Base-by-base conservation (phyloP, 768 basidiomycete genomes). In the Naganishia onofrii region DNA sequence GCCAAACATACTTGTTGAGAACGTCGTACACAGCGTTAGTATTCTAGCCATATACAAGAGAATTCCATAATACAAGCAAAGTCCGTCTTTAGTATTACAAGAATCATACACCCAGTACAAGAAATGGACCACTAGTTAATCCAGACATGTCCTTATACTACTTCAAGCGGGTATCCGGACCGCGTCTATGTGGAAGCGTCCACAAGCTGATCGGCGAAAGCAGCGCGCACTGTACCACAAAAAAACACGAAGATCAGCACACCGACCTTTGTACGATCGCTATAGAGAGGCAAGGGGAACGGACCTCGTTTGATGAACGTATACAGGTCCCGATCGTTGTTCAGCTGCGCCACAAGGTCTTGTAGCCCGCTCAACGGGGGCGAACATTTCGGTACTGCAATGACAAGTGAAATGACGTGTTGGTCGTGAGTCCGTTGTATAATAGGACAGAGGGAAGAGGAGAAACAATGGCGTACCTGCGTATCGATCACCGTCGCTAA, bases 381-480 rank as follows among this genome's bases (percentile, higher is more conserved):
- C 9, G 88, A 88, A 7, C 88, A 87, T 28, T 89, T 91, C n/a
- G 90, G 85, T 0, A 93, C 93, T 94, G 74, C 57, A n/a, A 38
- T 38, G 9, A 42, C 42, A 15, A 7, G 13, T 15, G 13, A 42
- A 42, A 42, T 42, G 42, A 17, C 9, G 42, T 17, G 42, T 42
- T 17, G 15, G 42, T 15, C 7, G 42, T 42, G 42, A 17, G 5
- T 42, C 42, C 15, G 32, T 10, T 23, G 4, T 6, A 15, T 2
- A 38, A 34, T 7, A 3, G 7, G 12, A 23, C 23, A 7, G 36
- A 38, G 10, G 53, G 13, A 15, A 17, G 26, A 34, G n/a, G 10
- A 23, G 66, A 38, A 7, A 38, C 38, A 55, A 9, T 60, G 36
- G 74, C 84, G 42, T 54, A 92, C 92, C 90, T 83, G 86, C 86